A percentile compares a stretch with the other conserved stretches of the same genome.
phyloP scores from a whole-genome alignment of 1,284 basidiomycete genomes.

The Gymnopus androsaceus region DNA sequence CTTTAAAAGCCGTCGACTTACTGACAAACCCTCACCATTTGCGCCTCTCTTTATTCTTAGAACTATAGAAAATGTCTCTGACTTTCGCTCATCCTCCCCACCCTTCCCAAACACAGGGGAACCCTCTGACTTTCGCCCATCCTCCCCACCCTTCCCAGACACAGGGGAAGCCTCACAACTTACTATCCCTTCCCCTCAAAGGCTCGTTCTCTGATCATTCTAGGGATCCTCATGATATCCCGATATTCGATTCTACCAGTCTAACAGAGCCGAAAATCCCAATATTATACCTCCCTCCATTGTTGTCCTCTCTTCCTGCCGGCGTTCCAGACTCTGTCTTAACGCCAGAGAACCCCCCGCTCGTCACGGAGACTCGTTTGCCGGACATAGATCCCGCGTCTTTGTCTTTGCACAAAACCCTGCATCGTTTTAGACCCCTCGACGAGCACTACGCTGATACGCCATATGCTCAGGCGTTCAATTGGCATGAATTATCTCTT shows the following conservation, averaged over 20 bases:
- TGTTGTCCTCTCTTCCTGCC: slow-evolving; percentile 71
- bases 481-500: slow-evolving; percentile 76
- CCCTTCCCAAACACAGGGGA: slow-evolving; percentile 22
- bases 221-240: slow-evolving; percentile 65
- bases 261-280: slow-evolving; percentile 43
- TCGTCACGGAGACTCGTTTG: slow-evolving; percentile 72
- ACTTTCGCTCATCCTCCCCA: slow-evolving; percentile 34
- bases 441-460: slow-evolving; percentile 61
- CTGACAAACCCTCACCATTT: too few species aligned
- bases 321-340: slow-evolving; percentile 31
- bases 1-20: too few species aligned
- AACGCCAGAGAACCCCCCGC: slow-evolving; percentile 36
- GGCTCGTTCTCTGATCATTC: slow-evolving; percentile 13
- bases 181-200: slow-evolving; percentile 5
- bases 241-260: slow-evolving; percentile 48
- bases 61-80: slow-evolving; percentile 30
- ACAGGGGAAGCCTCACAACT: slow-evolving; percentile 1
- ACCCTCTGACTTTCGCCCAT: slow-evolving; percentile 31
- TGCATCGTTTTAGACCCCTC: slow-evolving; percentile 74
- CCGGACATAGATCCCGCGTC: slow-evolving; percentile 84
- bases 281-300: slow-evolving; percentile 77
- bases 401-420: slow-evolving; percentile 80
- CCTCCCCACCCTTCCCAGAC: slow-evolving; percentile 31
- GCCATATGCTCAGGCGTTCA: slow-evolving; percentile 79
- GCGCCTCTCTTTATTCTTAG: not conserved